phyloP scores from a whole-genome alignment of 2,329 filamentous ascomycete genomes.

The Coniochaeta prunicola region DNA sequence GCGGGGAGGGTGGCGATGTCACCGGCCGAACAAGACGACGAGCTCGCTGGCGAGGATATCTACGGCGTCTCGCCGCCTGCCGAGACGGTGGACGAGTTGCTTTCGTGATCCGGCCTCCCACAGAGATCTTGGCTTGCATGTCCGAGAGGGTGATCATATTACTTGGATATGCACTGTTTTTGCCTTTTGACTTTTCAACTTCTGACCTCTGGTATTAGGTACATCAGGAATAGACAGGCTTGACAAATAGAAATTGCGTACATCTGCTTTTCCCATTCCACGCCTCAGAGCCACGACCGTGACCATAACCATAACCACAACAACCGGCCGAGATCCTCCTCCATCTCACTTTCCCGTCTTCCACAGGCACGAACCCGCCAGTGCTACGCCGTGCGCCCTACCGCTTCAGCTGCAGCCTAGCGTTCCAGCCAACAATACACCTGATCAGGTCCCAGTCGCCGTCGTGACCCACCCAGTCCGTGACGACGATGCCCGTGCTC shows the following conservation, averaged over 20 bases:
- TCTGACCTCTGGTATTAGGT: neutral
- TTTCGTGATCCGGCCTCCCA: neutral
- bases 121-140: too few relatives aligned
- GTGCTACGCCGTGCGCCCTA: conserved; percentile 13
- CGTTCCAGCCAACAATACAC: conserved; percentile 88
- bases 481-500: conserved; percentile 80
- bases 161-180: neutral
- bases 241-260: neutral
- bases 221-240: neutral
- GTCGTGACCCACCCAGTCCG: conserved; percentile 82
- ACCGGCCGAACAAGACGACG: neutral
- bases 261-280: neutral
- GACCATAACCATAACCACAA: too few relatives aligned
- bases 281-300: neutral
- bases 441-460: conserved; percentile 88
- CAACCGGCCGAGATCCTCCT: too few relatives aligned
- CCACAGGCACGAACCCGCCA: neutral
- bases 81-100: neutral
- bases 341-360: neutral
- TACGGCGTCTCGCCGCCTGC: neutral
- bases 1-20: too few relatives aligned
- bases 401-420: conserved; percentile 47
- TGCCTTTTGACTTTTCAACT: neutral
- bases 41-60: neutral
- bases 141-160: neutral